These are phyloP conservation scores for Pseudotsuga menziesii DNA, from an alignment of 75 land plant species.

Conservation along the genomic window DNA sequence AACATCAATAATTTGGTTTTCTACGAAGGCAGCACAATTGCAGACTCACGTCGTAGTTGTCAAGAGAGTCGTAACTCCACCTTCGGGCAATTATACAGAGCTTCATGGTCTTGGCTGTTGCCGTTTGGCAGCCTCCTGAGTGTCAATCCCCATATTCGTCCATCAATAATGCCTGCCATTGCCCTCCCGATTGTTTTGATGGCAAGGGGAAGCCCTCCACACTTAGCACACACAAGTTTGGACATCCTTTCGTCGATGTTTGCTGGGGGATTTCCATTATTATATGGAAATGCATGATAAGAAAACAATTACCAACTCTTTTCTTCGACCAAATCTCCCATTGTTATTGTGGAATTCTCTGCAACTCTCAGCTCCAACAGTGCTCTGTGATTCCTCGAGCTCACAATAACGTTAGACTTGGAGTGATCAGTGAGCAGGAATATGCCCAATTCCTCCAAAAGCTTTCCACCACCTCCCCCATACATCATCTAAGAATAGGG, in stretches of 20 bases:
- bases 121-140: neutral
- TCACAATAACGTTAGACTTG: neutral
- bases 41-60: neutral
- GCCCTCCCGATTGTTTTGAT: neutral
- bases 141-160: neutral
- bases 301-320: no score
- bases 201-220: neutral
- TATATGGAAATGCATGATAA: neutral
- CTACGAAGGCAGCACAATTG: constrained; percentile 8
- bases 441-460: neutral
- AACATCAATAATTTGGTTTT: neutral
- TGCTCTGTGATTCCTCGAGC: neutral
- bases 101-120: neutral
- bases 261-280: no score
- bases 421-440: neutral
- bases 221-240: no score
- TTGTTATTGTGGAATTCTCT: no score
- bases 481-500: neutral
- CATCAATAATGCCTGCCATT: no score
- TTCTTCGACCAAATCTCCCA: no score
- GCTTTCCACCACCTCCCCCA: neutral
- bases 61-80: constrained; percentile 16
- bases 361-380: neutral
- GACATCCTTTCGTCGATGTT: no score
- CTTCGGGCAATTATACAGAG: neutral